Evolutionary conservation across 768 basidiomycete species (phyloP), one percentile per base, ranked within the genome.

Genomic region (Trametes gibbosa): DNA sequence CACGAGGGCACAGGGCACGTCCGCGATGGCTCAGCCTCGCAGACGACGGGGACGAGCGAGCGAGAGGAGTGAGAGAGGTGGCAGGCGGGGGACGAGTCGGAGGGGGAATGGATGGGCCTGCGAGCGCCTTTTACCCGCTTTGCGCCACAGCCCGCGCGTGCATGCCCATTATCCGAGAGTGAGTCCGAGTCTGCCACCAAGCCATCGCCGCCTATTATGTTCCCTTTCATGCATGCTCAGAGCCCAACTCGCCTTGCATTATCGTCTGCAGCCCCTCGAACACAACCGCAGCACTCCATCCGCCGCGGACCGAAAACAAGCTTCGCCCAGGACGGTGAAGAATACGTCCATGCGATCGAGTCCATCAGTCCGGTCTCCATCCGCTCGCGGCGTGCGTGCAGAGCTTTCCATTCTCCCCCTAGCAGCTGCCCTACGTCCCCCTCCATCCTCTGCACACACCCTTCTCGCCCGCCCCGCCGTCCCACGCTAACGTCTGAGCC

Each of bases 331-430:
- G 27, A 45, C 13, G 16, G 45, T 16, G 45, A 54, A 49, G 49
- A 23, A 27, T 47, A 41, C 41, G 14, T 34, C 27, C 56, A 39
- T 49, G 48, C 58, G 50, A 56, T 42, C 62, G 40, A n/a, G 13
- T n/a, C 27, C 52, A 53, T 51, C 56, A 53, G 19, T 24, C 49
- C 53, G 23, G 37, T 50, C 49, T 42, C 43, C 55, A 37, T 34
- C 51, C 49, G 21, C 46, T 39, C 45, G 59, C 65, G 59, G 65
- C 65, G 65, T 66, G 65, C 53, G 49, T 27, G 51, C 65, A 56
- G 52, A 66, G 62, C 53, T 29, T 49, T 32, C 65, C 62, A 58
- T 66, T 66, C 59, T 55, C 53, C 59, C 42, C 59, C 57, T 66
- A 66, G 65, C 50, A 14, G 37, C 23, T 7, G 45, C 45, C 32